Evolutionary conservation across 345 rosid genomes (phyloP).

Genomic region (Eutrema japonicum): DNA sequence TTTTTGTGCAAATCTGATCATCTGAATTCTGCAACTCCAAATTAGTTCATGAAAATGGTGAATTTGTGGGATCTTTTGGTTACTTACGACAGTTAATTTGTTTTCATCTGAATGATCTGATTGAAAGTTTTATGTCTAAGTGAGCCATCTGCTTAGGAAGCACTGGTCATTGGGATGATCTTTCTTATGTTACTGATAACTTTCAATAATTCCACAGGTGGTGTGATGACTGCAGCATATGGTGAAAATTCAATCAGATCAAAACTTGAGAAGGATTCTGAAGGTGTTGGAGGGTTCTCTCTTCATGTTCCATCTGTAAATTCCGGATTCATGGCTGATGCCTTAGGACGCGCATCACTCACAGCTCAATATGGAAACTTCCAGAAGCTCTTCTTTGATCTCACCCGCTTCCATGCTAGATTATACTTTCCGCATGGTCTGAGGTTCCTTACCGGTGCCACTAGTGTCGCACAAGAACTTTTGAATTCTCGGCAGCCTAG

Average conservation of each 20-base stretch:
- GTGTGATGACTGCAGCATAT: conserved; percentile 56
- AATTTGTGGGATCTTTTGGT: background rate
- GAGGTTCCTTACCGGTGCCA: conserved; percentile 65
- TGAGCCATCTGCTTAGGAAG: conserved; percentile 3
- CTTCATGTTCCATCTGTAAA: conserved; percentile 56
- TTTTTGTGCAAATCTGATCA: background rate
- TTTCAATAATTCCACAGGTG: conserved; percentile 53
- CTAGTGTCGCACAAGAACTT: conserved; percentile 62
- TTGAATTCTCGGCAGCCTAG: conserved; percentile 65
- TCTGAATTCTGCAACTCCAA: background rate
- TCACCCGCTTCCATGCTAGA: conserved; percentile 70
- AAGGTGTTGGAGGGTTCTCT: conserved; percentile 51
- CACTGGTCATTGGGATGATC: background rate
- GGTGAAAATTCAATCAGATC: conserved; percentile 68
- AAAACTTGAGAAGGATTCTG: conserved; percentile 42
- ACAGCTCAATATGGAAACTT: conserved; percentile 90
- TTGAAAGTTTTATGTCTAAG: conserved; percentile 14
- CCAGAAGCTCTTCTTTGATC: conserved; percentile 76
- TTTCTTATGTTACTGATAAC: background rate
- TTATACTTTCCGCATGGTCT: conserved; percentile 81
- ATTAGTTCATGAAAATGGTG: background rate
- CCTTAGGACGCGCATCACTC: conserved; percentile 69
- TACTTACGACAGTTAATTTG: background rate
- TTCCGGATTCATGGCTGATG: conserved; percentile 66
- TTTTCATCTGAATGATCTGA: conserved; percentile 4